Evolutionary conservation across 2,329 filamentous ascomycete species (phyloP), one percentile per base, ranked within the genome.

Genomic region (Xylaria sp.): DNA sequence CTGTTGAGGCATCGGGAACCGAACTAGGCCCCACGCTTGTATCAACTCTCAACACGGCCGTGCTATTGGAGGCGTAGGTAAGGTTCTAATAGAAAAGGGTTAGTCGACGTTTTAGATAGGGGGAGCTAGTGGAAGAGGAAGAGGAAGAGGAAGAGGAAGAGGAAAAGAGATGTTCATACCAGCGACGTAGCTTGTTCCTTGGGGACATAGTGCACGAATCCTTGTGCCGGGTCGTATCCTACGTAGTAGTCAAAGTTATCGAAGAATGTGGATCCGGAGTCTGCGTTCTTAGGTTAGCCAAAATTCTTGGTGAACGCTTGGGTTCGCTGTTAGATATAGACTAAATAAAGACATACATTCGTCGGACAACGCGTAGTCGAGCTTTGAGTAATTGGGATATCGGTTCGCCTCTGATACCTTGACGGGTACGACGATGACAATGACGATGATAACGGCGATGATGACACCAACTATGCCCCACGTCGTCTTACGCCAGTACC

Each of bases 21-120:
- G 81, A 81, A 1, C 73, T 70, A 2, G 83, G 85, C 9, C 83
- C 83, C 18, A 89, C 86, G 1, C 82, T 84, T 12, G 87, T 89
- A 76, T 92, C 90, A 59, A 92, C 90, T 51, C 81, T 83, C 35
- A 92, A 76, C 21, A 91, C 74, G 10, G 88, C 89, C 0, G 86
- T 82, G 47, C 80, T 79, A 1, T 81, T 73, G 0, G 85, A 84
- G 5, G 88, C 87, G 73, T 87, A 88, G 0, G 90, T 92, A 37
- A 92, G 83, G 78, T 92, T 92, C 85, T 87, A 25, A 61, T 59
- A 16, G 42, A 27, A 16, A 6, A 23, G 21, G 9, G 40, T 65
- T 16, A 55, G 40, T 47, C 44, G 23, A 37, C 21, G 12, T 32
- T 53, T 16, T 21, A 16, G 8, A 54, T 12, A 2, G 18, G 10